A percentile compares a stretch with the other conserved stretches of the same genome.
Conservation (phyloP, 495 filamentous ascomycete genomes). For the Pseudotulostoma volvatum region DNA sequence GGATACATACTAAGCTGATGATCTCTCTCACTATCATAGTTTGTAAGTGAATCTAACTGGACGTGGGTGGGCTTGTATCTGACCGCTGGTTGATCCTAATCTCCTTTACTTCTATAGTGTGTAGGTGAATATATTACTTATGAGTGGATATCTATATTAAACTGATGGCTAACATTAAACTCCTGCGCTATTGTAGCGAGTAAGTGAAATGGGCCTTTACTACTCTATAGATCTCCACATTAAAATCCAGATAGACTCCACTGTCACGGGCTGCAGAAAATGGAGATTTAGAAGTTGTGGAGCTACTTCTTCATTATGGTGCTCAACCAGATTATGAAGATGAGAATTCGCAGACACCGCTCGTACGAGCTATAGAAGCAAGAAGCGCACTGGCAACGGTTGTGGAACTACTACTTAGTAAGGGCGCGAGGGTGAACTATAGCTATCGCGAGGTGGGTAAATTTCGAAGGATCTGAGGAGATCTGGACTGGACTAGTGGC, state of each 20-base stretch:
- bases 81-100: background rate
- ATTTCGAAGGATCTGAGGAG: background rate
- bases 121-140: no score
- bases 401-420: background rate
- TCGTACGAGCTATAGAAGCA: background rate
- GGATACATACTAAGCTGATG: background rate
- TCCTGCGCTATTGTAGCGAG: background rate
- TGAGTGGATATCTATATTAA: background rate
- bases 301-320: slow-evolving; percentile 10
- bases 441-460: background rate
- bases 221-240: background rate
- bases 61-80: background rate
- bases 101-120: background rate
- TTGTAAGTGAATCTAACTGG: background rate
- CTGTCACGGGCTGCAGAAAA: slow-evolving; percentile 21
- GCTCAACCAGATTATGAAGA: background rate
- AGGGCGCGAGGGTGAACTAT: background rate
- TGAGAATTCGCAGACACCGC: background rate
- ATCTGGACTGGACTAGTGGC: background rate
- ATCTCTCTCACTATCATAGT: no score
- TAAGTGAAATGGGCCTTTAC: background rate
- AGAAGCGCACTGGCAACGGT: background rate
- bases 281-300: slow-evolving; percentile 21
- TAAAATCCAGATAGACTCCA: slow-evolving; percentile 2
- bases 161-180: background rate